A percentile compares a stretch with the other conserved stretches of the same genome.
phyloP scores from a whole-genome alignment of 345 rosid genomes.

The Dimocarpus longan region DNA sequence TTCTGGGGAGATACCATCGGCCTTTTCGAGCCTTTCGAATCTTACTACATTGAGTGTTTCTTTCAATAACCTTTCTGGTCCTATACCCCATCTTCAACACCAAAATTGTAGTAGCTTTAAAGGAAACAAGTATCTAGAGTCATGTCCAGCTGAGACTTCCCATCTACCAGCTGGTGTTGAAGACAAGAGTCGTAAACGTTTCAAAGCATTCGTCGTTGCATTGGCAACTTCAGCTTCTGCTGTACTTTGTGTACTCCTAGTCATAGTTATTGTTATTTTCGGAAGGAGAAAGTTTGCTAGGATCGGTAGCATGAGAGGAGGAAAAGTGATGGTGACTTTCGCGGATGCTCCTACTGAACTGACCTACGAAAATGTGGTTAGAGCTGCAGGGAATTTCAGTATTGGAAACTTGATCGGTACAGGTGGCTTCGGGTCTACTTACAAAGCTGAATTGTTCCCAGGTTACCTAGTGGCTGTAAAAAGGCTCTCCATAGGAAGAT shows the following conservation, averaged over 20 bases:
- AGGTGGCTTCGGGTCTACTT: slow-evolving; percentile 75
- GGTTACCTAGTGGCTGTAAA: slow-evolving; percentile 67
- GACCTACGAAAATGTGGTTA: slow-evolving; percentile 54
- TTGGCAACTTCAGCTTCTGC: slow-evolving; percentile 38
- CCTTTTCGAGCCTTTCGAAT: slow-evolving; percentile 44
- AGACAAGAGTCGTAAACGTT: slow-evolving; percentile 26
- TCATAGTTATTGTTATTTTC: slow-evolving; percentile 22
- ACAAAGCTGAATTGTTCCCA: slow-evolving; percentile 61
- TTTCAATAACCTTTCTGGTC: slow-evolving; percentile 61
- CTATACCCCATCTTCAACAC: slow-evolving; percentile 42
- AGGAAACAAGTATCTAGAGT: slow-evolving; percentile 39
- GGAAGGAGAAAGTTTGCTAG: slow-evolving; percentile 35
- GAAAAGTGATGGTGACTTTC: slow-evolving; percentile 56
- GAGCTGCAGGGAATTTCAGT: slow-evolving; percentile 62
- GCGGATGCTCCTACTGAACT: slow-evolving; percentile 55
- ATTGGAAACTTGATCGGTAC: slow-evolving; percentile 57
- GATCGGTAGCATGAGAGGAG: slow-evolving; percentile 33
- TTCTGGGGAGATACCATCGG: slow-evolving; percentile 55
- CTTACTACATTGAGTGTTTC: slow-evolving; percentile 51
- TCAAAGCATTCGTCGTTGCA: slow-evolving; percentile 34
- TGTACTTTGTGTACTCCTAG: slow-evolving; percentile 31
- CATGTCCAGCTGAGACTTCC: slow-evolving; percentile 35
- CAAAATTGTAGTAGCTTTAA: slow-evolving; percentile 40
- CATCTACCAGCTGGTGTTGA: slow-evolving; percentile 22
- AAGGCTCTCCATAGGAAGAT: slow-evolving; percentile 60